Base-by-base conservation (phyloP, 2,329 filamentous ascomycete genomes). In the Tolypocladium guangdongense region DNA sequence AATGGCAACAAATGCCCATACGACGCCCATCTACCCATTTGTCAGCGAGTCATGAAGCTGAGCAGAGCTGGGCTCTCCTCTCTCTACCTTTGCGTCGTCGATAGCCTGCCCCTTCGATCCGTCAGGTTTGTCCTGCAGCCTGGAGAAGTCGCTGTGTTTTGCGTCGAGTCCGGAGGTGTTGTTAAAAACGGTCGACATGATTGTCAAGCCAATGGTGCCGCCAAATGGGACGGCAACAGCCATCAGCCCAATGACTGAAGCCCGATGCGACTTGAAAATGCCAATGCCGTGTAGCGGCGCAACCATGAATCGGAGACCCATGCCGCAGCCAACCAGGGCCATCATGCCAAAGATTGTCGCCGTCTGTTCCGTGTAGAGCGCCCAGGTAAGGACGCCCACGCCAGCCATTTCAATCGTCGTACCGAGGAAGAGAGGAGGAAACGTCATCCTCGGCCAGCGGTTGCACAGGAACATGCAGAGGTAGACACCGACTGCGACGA, bases 161-260 rank as follows among this genome's bases (percentile, higher is more conserved):
- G 59, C 59, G 30, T 60, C 57, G 12, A 69, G 55, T 1, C 64
- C 67, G 7, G 66, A 66, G 5, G 64, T 68, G 56, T 87, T 87
- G 62, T 86, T 85, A 65, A 87, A 87, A 1, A 87, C 82, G 10
- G 78, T 76, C 16, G 82, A 77, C 84, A 87, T 87, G 60, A 87
- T 75, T 0, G 83, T 84, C 47, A 87, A 71, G 0, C 78, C 78
- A 3, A 87, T 66, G 0, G 83, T 86, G 14, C 84, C 83, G 4
- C 85, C 84, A 27, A 88, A 78, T 0, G 82, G 80, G 18, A 79
- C 55, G 2, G 81, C 75, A 52, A 87, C 80, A 0, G 76, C 72
- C 64, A 84, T 75, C 11, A 87, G 63, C 0, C 78, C 81, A 53
- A 84, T 76, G 4, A 86, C 78, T 0, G 77, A 71, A 0, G 83